Evolutionary conservation across 164 flowering plant genomes (phyloP), one percentile per base, ranked within the genome.

Genomic region (Vitis rotundifolia): DNA sequence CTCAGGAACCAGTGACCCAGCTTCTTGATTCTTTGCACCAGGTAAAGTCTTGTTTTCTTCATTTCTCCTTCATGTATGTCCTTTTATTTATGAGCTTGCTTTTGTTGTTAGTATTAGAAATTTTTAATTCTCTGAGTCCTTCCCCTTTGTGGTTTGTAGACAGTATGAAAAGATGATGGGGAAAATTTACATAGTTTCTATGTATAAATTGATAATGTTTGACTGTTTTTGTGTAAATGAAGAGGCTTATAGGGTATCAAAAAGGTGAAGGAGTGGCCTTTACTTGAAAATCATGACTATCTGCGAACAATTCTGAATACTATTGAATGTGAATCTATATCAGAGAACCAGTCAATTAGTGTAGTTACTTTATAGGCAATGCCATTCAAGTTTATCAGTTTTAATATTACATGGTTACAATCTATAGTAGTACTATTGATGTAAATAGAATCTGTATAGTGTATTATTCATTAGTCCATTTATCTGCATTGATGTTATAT

Each of bases 1-100:
- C 87, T 69, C 83, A 85, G 68, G 89, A 91, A 77, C 73, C 78
- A 13, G 72, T 63, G 14, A 68, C 59, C 10, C 82, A 73, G 58
- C 72, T 86, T 64, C 87, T 93, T 44, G 80, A 82, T 71, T 82
- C 84, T 64, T 73, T 92, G 44, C 58, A 68, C 68, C 84, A 90
- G 99, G 97, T 94, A 77, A 56, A 26, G 3, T n/a, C 61, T 9
- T 66, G 65, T 3, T n/a, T 18, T 48, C 50, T 47, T 16, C 44
- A 37, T 55, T 8, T 28, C 12, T 10, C 26, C n/a, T 19, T 68
- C 22, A 52, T 37, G 52, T 44, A 63, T 8, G 56, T 12, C n/a
- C 5, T 53, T 53, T 53, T 53, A n/a, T 53, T 9, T 12, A n/a
- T 53, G 13, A 19, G 49, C 49, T 55, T 48, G 8, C 28, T 16